Base-by-base conservation (phyloP, 169 alveolate genomes). In the Neospora caninum region DNA sequence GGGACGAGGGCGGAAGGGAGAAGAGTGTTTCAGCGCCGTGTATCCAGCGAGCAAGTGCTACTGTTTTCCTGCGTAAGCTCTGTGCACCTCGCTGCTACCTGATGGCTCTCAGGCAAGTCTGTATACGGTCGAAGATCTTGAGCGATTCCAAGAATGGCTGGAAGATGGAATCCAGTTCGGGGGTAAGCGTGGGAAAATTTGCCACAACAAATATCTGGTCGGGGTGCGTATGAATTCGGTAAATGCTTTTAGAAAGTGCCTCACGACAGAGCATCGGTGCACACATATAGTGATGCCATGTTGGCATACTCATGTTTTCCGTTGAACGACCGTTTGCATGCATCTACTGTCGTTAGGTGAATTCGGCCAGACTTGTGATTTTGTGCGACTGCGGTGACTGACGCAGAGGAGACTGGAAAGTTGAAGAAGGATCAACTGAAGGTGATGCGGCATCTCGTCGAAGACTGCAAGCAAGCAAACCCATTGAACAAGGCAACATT, bases 381-480 rank as follows among this genome's bases (percentile, higher is more conserved):
- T 29, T 64, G 78, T 29, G 78, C 4, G 78, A 64, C 2, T 29
- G n/a, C 41, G 67, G 70, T 16, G 0, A 41, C 89, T 42, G 38
- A 31, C 58, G 58, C 67, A 82, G 89, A 82, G 36, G 89, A 82
- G 69, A 82, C 89, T 31, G 89, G 89, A 22, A 82, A 82, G 31
- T 49, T 82, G 69, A 82, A 29, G 36, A 41, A 82, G 0, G 89
- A 41, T 7, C 89, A 82, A n/a, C 69, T 82, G 89, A 25, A 39
- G 67, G 67, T 82, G 69, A 82, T 82, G 89, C 0, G 67, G 31
- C 16, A 29, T 36, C 89, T 82, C 16, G 89, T 82, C 49, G 67
- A 82, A 45, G 89, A 82, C 89, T 82, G 89, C 67, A 82, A 82
- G 67, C 54, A 41, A 25, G 89, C 89, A n/a, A 82, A 82, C 36